Conservation (phyloP, 2,329 filamentous ascomycete species). For the Aspergillus aculeatus region DNA sequence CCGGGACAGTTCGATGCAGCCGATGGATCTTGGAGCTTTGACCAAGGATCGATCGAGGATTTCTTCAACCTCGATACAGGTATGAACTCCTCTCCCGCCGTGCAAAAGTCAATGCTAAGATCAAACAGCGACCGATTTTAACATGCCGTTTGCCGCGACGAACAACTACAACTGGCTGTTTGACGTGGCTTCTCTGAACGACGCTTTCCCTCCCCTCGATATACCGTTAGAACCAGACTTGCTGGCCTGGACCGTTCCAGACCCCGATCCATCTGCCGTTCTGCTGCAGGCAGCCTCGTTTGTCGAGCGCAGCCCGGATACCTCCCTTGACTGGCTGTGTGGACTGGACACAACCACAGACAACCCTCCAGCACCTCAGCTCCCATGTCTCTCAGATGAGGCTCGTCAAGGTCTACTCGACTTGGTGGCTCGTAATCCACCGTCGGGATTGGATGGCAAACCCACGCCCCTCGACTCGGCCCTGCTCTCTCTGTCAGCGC, state of each 20-base stretch:
- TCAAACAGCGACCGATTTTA: conserved; percentile 57
- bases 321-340: conserved; percentile 25
- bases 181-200: conserved; percentile 44
- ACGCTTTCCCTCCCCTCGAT: conserved; percentile 29
- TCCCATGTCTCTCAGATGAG: conserved; percentile 34
- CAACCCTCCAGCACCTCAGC: conserved; percentile 5
- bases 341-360: conserved; percentile 14
- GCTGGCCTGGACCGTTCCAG: conserved; percentile 21
- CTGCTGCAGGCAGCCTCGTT: conserved; percentile 25
- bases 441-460: conserved; percentile 50
- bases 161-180: conserved; percentile 65
- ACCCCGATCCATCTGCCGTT: conserved; percentile 22
- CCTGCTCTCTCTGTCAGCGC: conserved; percentile 50
- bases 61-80: conserved; percentile 60
- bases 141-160: conserved; percentile 64
- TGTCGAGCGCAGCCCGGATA: conserved; percentile 17
- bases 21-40: conserved; percentile 30
- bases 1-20: conserved; percentile 36
- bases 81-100: conserved; percentile 15
- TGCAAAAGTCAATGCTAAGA: not conserved
- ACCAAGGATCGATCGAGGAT: conserved; percentile 43
- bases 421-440: conserved; percentile 52
- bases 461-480: conserved; percentile 51
- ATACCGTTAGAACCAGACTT: conserved; percentile 26
- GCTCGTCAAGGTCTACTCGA: conserved; percentile 45